Evolutionary conservation across 2,329 filamentous ascomycete species (phyloP), one percentile per base, ranked within the genome.

Genomic region (Thyridium curvatum): DNA sequence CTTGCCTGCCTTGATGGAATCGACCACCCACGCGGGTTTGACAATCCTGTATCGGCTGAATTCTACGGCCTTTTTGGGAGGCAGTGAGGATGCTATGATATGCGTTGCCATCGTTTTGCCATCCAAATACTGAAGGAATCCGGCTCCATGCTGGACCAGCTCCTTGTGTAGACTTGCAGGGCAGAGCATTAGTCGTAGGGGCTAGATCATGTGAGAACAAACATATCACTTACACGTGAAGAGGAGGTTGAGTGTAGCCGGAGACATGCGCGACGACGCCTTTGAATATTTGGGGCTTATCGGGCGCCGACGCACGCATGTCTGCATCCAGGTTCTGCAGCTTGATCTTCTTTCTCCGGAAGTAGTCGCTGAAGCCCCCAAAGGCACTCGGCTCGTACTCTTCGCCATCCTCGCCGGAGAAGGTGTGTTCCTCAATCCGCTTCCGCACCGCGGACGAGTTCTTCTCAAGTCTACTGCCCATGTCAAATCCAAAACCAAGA

Each of bases 101-200:
- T 98, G 91, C 1, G 94, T 98, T 0, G 89, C 91, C 57, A 85
- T 84, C 1, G 91, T 97, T 66, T 98, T 98, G 30, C 82, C 85
- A 59, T 96, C 90, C 10, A 98, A 69, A 53, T 97, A 97, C 59
- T 98, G 93, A 44, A 96, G 74, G 51, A 95, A 97, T 0, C 85
- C 86, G 26, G 90, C 94, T n/a, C 93, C 93, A 75, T 97, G 82
- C 50, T 84, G 79, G 14, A 98, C 91, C 40, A 98, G 84, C 43
- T 95, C 74, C 38, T 72, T 80, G 64, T 95, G 91, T 14, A 98
- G 75, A 33, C 70, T 72, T 38, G 31, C 26, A 26, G 34, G 44
- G 32, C 44, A 43, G 41, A 18, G n/a, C 32, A 29, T 32, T 16
- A 32, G n/a, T 10, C 33, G 9, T 21, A 15, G 6, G 6, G 21